Evolutionary conservation across 2,329 filamentous ascomycete genomes (phyloP).

Genomic region (Aspergillus fumigatiaffinis): DNA sequence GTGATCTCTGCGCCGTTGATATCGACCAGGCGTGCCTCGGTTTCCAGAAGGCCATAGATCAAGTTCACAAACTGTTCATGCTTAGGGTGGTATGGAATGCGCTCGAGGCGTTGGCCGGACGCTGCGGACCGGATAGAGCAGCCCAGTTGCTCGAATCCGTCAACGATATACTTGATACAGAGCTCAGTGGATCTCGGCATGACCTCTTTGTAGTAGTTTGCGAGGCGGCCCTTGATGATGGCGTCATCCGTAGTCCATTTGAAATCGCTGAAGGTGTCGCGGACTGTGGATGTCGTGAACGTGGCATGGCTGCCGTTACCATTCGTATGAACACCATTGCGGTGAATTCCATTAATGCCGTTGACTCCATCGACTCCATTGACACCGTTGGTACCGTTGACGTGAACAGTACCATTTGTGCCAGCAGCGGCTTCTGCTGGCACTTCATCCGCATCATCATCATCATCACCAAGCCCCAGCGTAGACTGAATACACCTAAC

Average conservation of each 20-base stretch:
- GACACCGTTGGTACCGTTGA: background rate
- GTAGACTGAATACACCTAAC: constrained; percentile 17
- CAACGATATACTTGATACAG: constrained; percentile 20
- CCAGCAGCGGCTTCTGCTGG: background rate
- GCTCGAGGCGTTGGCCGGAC: constrained; percentile 16
- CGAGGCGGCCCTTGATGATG: background rate
- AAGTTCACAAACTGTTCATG: constrained; percentile 27
- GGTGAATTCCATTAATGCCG: constrained; percentile 1
- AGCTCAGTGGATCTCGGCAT: constrained; percentile 19
- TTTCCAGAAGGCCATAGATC: constrained; percentile 31
- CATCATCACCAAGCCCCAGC: constrained; percentile 1
- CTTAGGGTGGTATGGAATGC: constrained; percentile 19
- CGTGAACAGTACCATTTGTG: background rate
- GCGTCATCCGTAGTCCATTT: constrained; percentile 15
- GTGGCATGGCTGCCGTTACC: background rate
- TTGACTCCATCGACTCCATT: constrained; percentile 6
- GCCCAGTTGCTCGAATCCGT: constrained; percentile 34
- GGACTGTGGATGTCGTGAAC: constrained; percentile 4
- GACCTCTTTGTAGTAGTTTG: constrained; percentile 20
- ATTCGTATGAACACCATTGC: background rate
- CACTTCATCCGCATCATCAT: background rate
- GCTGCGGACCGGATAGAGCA: constrained; percentile 14
- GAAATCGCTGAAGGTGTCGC: constrained; percentile 21
- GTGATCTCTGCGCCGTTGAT: constrained; percentile 18
- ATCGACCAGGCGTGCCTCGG: constrained; percentile 29